Percentiles rank a stretch among this genome's conserved stretches.
Evolutionary conservation across 305 asterid genomes (phyloP).

Genomic region (Fraxinus latifolia): DNA sequence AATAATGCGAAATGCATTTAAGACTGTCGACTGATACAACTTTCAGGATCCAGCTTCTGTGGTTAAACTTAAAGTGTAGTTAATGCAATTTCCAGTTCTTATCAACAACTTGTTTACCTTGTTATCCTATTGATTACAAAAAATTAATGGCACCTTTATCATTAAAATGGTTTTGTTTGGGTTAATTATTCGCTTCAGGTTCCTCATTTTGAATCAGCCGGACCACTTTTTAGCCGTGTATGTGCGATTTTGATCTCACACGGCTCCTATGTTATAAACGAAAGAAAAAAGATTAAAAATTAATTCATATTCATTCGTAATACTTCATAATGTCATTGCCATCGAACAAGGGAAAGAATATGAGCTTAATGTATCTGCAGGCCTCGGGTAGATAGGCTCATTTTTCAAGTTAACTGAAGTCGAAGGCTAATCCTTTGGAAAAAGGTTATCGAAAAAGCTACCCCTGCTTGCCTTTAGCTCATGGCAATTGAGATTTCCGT

Average conservation of each 20-base stretch:
- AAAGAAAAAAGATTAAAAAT: not conserved
- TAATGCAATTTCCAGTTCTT: not conserved
- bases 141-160: slow-evolving; percentile 16
- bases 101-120: not conserved
- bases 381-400: not conserved
- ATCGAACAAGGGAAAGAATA: not conserved
- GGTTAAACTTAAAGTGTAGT: not conserved
- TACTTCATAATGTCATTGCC: not conserved
- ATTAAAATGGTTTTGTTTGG: not conserved
- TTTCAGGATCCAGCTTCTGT: not conserved
- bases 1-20: not conserved
- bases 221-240: not conserved
- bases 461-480: not conserved
- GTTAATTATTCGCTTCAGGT: not conserved
- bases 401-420: not conserved
- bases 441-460: not conserved
- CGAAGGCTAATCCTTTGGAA: not conserved
- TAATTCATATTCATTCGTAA: not conserved
- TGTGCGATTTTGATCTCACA: not conserved
- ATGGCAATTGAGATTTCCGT: not conserved
- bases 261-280: not conserved
- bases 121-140: not conserved
- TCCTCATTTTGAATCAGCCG: not conserved
- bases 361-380: not conserved
- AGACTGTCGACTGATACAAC: not conserved